These are phyloP conservation scores for Stachybotrys elegans DNA, from an alignment of 2,329 filamentous ascomycete genomes.

Conservation along the genomic window DNA sequence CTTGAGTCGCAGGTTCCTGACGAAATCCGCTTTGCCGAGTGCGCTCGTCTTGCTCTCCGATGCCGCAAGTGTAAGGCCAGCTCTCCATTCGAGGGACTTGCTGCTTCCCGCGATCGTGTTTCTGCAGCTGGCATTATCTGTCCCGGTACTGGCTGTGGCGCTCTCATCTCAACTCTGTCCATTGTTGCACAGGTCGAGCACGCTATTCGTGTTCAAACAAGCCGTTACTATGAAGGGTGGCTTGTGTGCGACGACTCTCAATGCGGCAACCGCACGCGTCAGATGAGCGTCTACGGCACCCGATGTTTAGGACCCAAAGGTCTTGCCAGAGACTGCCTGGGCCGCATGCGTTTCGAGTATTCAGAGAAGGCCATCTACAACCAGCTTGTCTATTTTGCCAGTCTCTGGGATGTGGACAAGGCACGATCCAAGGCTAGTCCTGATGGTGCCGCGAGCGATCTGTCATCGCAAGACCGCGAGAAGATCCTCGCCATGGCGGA, in stretches of 20 bases:
- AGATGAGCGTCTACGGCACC: slow-evolving; percentile 89
- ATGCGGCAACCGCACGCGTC: slow-evolving; percentile 80
- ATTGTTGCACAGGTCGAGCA: slow-evolving; percentile 83
- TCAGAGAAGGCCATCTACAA: slow-evolving; percentile 90
- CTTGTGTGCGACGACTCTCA: slow-evolving; percentile 84
- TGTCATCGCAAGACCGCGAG: slow-evolving; percentile 51
- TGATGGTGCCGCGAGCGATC: slow-evolving; percentile 39
- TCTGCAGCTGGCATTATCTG: slow-evolving; percentile 74
- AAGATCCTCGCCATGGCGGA: slow-evolving; percentile 69
- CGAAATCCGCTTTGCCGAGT: slow-evolving; percentile 80
- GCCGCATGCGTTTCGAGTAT: slow-evolving; percentile 84
- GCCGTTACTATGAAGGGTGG: slow-evolving; percentile 89
- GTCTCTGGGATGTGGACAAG: slow-evolving; percentile 86
- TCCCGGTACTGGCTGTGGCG: slow-evolving; percentile 60
- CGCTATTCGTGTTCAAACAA: slow-evolving; percentile 71
- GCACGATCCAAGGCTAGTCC: slow-evolving; percentile 50
- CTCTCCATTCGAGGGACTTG: slow-evolving; percentile 73
- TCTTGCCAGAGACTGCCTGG: slow-evolving; percentile 76
- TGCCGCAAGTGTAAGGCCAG: slow-evolving; percentile 75
- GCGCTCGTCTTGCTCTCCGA: slow-evolving; percentile 68
- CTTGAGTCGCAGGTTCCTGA: slow-evolving; percentile 94
- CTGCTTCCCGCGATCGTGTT: slow-evolving; percentile 51
- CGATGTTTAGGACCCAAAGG: slow-evolving; percentile 85
- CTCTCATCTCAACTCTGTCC: slow-evolving; percentile 62
- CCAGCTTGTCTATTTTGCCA: slow-evolving; percentile 82